Percentiles rank a stretch among this genome's conserved stretches.
Conservation (phyloP, 2,329 filamentous ascomycete genomes). For the Aspergillus melleus region DNA sequence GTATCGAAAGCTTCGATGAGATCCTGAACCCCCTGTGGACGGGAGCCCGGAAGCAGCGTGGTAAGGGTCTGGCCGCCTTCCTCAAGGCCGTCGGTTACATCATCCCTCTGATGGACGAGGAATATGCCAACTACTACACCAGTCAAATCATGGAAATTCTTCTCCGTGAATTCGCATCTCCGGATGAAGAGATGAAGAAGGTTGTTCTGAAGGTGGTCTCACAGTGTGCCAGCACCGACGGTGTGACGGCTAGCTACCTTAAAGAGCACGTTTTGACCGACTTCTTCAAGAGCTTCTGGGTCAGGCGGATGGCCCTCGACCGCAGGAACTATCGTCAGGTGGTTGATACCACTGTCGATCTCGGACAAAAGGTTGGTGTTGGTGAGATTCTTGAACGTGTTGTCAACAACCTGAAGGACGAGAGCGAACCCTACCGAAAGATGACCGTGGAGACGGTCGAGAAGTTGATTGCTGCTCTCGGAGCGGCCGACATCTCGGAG, state of each 20-base stretch:
- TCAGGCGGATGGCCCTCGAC: slow-evolving; percentile 92
- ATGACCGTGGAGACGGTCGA: slow-evolving; percentile 99
- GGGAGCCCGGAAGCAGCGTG: slow-evolving; percentile 90
- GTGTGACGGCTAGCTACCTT: slow-evolving; percentile 90
- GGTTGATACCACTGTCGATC: slow-evolving; percentile 94
- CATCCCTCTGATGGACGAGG: slow-evolving; percentile 98
- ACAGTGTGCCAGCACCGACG: slow-evolving; percentile 90
- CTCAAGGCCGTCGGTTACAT: slow-evolving; percentile 97
- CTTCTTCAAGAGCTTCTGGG: slow-evolving; percentile 99
- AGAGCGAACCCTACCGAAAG: slow-evolving; percentile 96
- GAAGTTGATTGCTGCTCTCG: slow-evolving; percentile 90
- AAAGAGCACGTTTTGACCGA: slow-evolving; percentile 94
- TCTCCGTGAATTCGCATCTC: slow-evolving; percentile 90
- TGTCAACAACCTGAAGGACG: slow-evolving; percentile 94
- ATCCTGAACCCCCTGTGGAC: slow-evolving; percentile 98
- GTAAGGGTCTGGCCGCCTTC: slow-evolving; percentile 93
- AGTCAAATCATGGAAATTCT: slow-evolving; percentile 99
- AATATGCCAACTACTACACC: slow-evolving; percentile 99
- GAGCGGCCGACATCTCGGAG: slow-evolving; percentile 90
- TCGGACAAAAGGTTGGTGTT: slow-evolving; percentile 96
- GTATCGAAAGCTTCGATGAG: slow-evolving; percentile 98
- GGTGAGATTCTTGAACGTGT: slow-evolving; percentile 92
- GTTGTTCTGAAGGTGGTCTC: slow-evolving; percentile 97
- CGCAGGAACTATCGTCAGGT: slow-evolving; percentile 98
- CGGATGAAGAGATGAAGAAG: slow-evolving; percentile 99